Base-by-base conservation (phyloP, 2,329 filamentous ascomycete species). In the Fusarium azukiicola region DNA sequence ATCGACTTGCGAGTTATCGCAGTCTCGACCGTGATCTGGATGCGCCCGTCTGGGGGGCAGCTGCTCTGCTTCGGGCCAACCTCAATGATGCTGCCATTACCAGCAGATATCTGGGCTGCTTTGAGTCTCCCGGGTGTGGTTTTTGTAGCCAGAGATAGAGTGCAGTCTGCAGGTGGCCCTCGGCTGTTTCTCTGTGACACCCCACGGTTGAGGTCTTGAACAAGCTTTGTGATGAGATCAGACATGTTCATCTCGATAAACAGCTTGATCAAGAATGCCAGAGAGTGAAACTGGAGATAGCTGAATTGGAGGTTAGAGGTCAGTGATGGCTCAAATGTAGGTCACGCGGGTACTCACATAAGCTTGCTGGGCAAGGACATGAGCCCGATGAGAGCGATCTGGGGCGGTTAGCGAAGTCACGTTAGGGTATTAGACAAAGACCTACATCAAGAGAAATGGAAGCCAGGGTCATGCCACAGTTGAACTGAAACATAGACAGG, bases 181-280 rank as follows among this genome's bases (percentile, higher is more conserved):
- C 61, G 61, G 42, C 61, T 64, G 4, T 46, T 16, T 46, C 61
- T 64, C n/a, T 44, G n/a, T 27, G 58, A 27, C 11, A 17, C 27
- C n/a, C 46, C 46, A 38, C 56, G 56, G 17, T 16, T 36, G 23
- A 23, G 40, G 40, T 32, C 61, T 64, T 46, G 61, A n/a, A 27
- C 61, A 64, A 64, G 40, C 27, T 46, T 46, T 27, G 61, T 46
- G 40, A 64, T 46, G 40, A 64, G 61, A 32, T 44, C 61, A 9
- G 61, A 38, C 61, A 64, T 64, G 42, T 64, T 46, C 61, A 64
- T 64, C 44, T 64, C 61, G 42, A 64, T 64, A 40, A 64, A 64
- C 40, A 64, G 40, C 23, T 64, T 64, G 42, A 64, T 42, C 23
- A 64, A 46, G 12, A 44, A 64, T 14, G 61, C 61, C 1, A 64